phyloP scores from a whole-genome alignment of 495 filamentous ascomycete species.

The Endocarpon pusillum region DNA sequence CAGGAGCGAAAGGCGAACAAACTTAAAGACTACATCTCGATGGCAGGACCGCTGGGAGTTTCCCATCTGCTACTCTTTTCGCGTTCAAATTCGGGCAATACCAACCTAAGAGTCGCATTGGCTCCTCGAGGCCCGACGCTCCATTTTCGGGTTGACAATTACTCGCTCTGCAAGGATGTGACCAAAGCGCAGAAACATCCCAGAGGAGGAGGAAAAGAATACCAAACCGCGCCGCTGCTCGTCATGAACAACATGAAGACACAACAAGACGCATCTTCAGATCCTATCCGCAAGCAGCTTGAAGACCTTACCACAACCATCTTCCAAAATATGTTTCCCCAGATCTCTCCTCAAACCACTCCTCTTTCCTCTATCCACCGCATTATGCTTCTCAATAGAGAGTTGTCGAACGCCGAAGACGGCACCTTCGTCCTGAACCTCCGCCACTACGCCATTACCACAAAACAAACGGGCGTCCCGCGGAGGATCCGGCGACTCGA shows the following conservation, averaged over 20 bases:
- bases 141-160: slow-evolving; percentile 90
- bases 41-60: slow-evolving; percentile 89
- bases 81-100: slow-evolving; percentile 73
- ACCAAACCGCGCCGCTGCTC: slow-evolving; percentile 63
- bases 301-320: slow-evolving; percentile 85
- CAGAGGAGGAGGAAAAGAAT: slow-evolving; percentile 64
- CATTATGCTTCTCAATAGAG: slow-evolving; percentile 78
- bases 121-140: slow-evolving; percentile 85
- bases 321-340: slow-evolving; percentile 92
- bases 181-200: slow-evolving; percentile 66
- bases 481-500: slow-evolving; percentile 68
- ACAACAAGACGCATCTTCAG: slow-evolving; percentile 32
- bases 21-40: slow-evolving; percentile 81
- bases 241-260: slow-evolving; percentile 97
- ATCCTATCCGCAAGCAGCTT: slow-evolving; percentile 61
- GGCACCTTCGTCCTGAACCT: slow-evolving; percentile 74
- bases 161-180: slow-evolving; percentile 84
- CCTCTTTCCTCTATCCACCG: slow-evolving; percentile 77
- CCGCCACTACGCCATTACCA: slow-evolving; percentile 88
- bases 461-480: slow-evolving; percentile 68
- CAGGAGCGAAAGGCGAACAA: slow-evolving; percentile 82
- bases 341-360: slow-evolving; percentile 81
- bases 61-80: slow-evolving; percentile 92
- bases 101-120: slow-evolving; percentile 75
- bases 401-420: slow-evolving; percentile 36